These are phyloP conservation scores for Trichoderma reesei DNA, from an alignment of 495 filamentous ascomycete genomes.

Conservation along the genomic window DNA sequence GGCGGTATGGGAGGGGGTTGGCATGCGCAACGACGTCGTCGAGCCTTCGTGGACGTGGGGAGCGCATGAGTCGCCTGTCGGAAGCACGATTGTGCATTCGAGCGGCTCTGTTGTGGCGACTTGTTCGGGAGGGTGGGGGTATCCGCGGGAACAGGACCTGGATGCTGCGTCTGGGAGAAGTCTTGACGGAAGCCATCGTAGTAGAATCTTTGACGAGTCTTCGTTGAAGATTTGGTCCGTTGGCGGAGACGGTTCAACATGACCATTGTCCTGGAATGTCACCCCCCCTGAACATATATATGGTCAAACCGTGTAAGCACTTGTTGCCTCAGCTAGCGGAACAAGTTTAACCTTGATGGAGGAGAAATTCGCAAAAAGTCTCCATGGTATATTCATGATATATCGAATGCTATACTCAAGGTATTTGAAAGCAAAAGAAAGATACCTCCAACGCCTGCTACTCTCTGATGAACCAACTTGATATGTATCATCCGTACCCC, in stretches of 20 bases:
- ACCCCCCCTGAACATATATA: no score
- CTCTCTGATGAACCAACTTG: no score
- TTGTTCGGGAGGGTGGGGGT: slow-evolving; percentile 45
- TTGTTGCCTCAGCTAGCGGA: no score
- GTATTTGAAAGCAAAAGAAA: no score
- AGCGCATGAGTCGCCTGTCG: slow-evolving; percentile 48
- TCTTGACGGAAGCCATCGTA: neutral
- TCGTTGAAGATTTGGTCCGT: slow-evolving; percentile 5
- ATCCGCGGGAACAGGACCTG: neutral
- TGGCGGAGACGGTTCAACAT: neutral
- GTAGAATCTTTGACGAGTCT: slow-evolving; percentile 6
- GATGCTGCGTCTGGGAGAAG: neutral
- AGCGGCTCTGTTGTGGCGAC: slow-evolving; percentile 62
- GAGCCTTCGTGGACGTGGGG: slow-evolving; percentile 49
- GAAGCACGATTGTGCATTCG: slow-evolving; percentile 55
- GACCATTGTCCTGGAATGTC: no score
- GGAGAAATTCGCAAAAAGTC: neutral
- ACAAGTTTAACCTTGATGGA: neutral
- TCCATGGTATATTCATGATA: neutral
- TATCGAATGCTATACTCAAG: no score
- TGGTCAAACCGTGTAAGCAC: no score
- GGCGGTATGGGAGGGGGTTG: slow-evolving; percentile 62
- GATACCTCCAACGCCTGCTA: neutral
- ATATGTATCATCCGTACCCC: no score
- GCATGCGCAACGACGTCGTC: slow-evolving; percentile 39